These are phyloP conservation scores for Termitomyces sp. DNA, from an alignment of 768 basidiomycete genomes.

Conservation along the genomic window DNA sequence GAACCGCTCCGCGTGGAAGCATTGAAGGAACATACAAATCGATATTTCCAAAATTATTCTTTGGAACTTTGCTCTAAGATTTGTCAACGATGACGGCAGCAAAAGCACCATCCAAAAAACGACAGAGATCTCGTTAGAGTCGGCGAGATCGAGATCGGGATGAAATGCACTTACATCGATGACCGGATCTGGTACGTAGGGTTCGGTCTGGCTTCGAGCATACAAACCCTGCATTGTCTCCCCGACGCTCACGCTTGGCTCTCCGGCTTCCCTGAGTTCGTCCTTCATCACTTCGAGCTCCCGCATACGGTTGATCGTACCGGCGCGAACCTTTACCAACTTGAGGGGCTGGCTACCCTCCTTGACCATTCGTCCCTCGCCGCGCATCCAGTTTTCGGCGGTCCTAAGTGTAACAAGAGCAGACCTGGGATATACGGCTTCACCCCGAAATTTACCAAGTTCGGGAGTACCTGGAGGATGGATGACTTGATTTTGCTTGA, in stretches of 20 bases:
- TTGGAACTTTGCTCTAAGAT: conserved; percentile 81
- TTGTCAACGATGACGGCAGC: background rate
- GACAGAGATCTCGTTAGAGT: background rate
- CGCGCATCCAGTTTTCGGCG: conserved; percentile 92
- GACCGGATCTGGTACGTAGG: conserved; percentile 75
- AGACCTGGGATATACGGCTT: conserved; percentile 84
- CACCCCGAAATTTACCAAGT: conserved; percentile 88
- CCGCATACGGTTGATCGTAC: conserved; percentile 72
- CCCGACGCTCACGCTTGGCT: conserved; percentile 20
- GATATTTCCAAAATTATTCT: conserved; percentile 95
- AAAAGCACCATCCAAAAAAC: background rate
- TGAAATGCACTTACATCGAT: conserved; percentile 57
- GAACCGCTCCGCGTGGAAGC: conserved; percentile 82
- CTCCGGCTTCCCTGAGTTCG: conserved; percentile 35
- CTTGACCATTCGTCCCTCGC: conserved; percentile 64
- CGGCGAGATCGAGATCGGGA: background rate
- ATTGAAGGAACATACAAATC: conserved; percentile 94
- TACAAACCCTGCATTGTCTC: conserved; percentile 87
- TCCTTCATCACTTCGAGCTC: conserved; percentile 51
- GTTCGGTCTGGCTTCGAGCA: conserved; percentile 76
- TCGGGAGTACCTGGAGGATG: conserved; percentile 61
- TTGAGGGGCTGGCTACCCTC: conserved; percentile 83
- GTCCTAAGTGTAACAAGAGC: conserved; percentile 85
- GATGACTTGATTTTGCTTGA: conserved; percentile 84
- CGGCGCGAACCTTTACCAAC: conserved; percentile 78